These are phyloP conservation scores for Pezicula rhizophila DNA, from an alignment of 2,329 filamentous ascomycete genomes.

Conservation along the genomic window DNA sequence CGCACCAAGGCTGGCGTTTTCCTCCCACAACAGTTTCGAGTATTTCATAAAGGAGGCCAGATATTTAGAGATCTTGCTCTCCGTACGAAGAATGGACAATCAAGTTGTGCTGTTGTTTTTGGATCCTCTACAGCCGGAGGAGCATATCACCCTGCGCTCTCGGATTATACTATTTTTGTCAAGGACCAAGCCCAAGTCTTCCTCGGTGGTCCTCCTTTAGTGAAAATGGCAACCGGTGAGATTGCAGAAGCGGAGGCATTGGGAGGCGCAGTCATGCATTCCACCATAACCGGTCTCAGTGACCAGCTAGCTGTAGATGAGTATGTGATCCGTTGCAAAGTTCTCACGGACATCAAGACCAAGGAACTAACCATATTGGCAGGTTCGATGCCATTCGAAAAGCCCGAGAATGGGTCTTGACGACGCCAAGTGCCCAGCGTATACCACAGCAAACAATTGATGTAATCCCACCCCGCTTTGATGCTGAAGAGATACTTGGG, in stretches of 20 bases:
- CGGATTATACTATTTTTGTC: constrained; percentile 37
- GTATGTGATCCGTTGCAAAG: constrained; percentile 13
- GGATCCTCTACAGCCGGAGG: constrained; percentile 37
- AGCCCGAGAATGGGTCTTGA: constrained; percentile 30
- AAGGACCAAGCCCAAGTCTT: constrained; percentile 38
- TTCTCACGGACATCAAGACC: no score
- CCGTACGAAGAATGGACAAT: constrained; percentile 30
- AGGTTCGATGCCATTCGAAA: constrained; percentile 36
- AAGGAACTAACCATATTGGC: no score
- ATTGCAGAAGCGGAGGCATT: constrained; percentile 34
- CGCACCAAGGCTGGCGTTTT: constrained; percentile 31
- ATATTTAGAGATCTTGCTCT: constrained; percentile 36
- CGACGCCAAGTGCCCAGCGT: no score
- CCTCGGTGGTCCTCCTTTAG: constrained; percentile 37
- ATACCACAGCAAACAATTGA: constrained; percentile 15
- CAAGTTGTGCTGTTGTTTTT: constrained; percentile 38
- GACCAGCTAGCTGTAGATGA: constrained; percentile 38
- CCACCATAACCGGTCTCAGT: constrained; percentile 33
- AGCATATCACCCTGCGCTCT: constrained; percentile 35
- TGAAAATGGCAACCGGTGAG: constrained; percentile 42
- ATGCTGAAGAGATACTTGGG: constrained; percentile 30
- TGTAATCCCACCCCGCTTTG: background rate
- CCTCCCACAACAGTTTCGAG: constrained; percentile 37
- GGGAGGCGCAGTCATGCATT: constrained; percentile 36
- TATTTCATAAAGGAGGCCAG: constrained; percentile 38